Conservation (phyloP, 2,329 filamentous ascomycete genomes). For the Epichloe aotearoae region DNA sequence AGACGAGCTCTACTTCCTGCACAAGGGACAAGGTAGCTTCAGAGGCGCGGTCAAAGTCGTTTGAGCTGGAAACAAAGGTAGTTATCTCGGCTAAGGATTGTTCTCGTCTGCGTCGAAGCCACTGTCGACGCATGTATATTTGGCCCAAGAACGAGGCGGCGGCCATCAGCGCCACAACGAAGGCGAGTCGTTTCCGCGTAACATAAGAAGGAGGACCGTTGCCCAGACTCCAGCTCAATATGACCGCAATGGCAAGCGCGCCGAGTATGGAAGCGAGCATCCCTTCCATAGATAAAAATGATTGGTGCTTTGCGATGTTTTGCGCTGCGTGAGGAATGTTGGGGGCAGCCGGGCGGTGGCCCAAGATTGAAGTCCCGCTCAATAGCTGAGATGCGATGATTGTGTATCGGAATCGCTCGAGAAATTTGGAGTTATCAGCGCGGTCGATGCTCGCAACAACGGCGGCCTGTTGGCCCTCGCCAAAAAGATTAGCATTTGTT, state of each 20-base stretch:
- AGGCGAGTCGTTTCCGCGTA: slow-evolving; percentile 42
- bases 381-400: slow-evolving; percentile 86
- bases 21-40: slow-evolving; percentile 69
- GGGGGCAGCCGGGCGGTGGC: slow-evolving; percentile 16
- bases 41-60: slow-evolving; percentile 67
- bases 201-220: slow-evolving; percentile 34
- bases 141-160: slow-evolving; percentile 46
- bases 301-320: slow-evolving; percentile 11
- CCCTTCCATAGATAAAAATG: slow-evolving; percentile 28
- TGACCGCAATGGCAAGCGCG: slow-evolving; percentile 54
- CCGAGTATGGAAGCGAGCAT: slow-evolving; percentile 32
- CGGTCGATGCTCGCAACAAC: slow-evolving; percentile 61
- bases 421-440: slow-evolving; percentile 69
- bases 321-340: slow-evolving; percentile 8
- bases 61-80: slow-evolving; percentile 57
- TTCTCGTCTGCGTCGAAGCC: slow-evolving; percentile 64
- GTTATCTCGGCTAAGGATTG: slow-evolving; percentile 59
- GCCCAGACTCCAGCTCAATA: slow-evolving; percentile 57
- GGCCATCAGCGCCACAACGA: slow-evolving; percentile 37
- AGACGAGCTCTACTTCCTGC: slow-evolving; percentile 92
- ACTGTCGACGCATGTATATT: slow-evolving; percentile 63
- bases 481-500: neutral
- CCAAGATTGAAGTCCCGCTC: slow-evolving; percentile 48
- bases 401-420: slow-evolving; percentile 87
- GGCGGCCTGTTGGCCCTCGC: slow-evolving; percentile 36